Conservation (phyloP, 1,284 basidiomycete species). For the Cryptococcus jaspeensis region DNA sequence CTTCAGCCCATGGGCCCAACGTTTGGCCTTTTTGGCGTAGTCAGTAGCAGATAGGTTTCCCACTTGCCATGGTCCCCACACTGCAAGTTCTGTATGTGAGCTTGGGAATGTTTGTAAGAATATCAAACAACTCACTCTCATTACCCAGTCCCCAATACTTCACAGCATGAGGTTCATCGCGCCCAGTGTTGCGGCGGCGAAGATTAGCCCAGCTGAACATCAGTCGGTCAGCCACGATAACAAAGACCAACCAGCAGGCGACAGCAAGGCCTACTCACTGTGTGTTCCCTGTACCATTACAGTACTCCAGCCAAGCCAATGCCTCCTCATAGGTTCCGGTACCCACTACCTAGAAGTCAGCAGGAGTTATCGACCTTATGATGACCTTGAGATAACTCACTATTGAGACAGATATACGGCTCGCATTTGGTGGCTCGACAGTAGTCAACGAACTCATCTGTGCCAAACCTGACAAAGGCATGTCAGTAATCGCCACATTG, state of each 20-base stretch:
- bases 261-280: too few relatives aligned
- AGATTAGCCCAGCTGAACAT: constrained; percentile 65
- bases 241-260: too few relatives aligned
- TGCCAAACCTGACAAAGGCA: constrained; percentile 56
- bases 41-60: constrained; percentile 61
- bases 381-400: constrained; percentile 3
- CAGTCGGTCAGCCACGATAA: constrained; percentile 38
- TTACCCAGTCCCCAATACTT: constrained; percentile 52
- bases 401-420: constrained; percentile 62
- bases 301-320: constrained; percentile 64
- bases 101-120: constrained; percentile 5
- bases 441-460: constrained; percentile 54
- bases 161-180: constrained; percentile 60
- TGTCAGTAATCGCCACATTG: too few relatives aligned
- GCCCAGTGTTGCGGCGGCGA: constrained; percentile 58
- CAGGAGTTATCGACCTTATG: too few relatives aligned
- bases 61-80: constrained; percentile 65
- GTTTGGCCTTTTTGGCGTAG: constrained; percentile 60
- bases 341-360: constrained; percentile 50
- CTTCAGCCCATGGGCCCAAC: constrained; percentile 63
- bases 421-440: constrained; percentile 47
- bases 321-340: constrained; percentile 63
- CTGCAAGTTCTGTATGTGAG: constrained; percentile 18
- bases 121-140: constrained; percentile 31
- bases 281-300: too few relatives aligned